These are phyloP conservation scores for Saturnispora kantuleensis DNA, from an alignment of 805 yeast species.

Conservation along the genomic window DNA sequence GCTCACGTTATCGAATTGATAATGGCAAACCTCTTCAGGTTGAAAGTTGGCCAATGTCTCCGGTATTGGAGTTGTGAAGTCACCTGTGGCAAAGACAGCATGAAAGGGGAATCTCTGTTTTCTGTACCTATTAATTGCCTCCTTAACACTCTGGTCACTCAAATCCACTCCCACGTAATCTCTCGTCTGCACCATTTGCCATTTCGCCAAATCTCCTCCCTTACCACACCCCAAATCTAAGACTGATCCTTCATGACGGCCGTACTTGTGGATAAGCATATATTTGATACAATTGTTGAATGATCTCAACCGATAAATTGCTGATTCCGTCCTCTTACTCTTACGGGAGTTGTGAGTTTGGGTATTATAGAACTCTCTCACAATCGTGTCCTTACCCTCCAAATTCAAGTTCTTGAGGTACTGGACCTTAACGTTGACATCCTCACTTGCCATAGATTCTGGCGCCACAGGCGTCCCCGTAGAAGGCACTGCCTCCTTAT, in stretches of 20 bases:
- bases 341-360: constrained; percentile 60
- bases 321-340: constrained; percentile 60
- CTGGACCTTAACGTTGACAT: constrained; percentile 15
- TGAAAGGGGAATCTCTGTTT: constrained; percentile 35
- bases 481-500: not conserved
- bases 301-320: constrained; percentile 75
- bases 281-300: constrained; percentile 91
- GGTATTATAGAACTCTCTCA: constrained; percentile 78
- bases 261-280: constrained; percentile 65
- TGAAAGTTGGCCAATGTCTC: constrained; percentile 52
- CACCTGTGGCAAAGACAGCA: constrained; percentile 84
- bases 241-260: constrained; percentile 44
- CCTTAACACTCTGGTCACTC: constrained; percentile 77
- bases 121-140: constrained; percentile 69
- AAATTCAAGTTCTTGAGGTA: constrained; percentile 28
- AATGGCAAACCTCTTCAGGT: constrained; percentile 43
- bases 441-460: constrained; percentile 15
- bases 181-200: constrained; percentile 62
- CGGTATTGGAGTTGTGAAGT: constrained; percentile 65
- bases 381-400: constrained; percentile 47
- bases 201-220: constrained; percentile 93
- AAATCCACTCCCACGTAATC: constrained; percentile 89
- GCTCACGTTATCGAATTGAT: constrained; percentile 83
- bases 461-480: constrained; percentile 17
- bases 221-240: constrained; percentile 94